A percentile compares a stretch with the other conserved stretches of the same genome.
Conservation (phyloP, 2,329 filamentous ascomycete genomes). For the Bipolaris sorokiniana region DNA sequence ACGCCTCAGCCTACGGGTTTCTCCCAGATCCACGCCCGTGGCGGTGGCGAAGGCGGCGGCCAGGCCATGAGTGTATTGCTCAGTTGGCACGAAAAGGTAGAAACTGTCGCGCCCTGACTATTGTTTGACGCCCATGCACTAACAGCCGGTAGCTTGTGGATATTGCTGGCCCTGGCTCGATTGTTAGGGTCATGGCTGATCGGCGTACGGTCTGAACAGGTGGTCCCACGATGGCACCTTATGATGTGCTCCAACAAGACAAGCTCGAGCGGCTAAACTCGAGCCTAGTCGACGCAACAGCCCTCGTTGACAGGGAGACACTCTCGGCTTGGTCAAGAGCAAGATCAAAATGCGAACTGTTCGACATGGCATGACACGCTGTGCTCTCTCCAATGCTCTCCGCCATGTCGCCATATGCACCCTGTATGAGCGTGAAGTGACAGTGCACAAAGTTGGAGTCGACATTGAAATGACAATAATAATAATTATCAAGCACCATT, state of each 20-base stretch:
- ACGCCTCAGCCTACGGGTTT: slow-evolving; percentile 86
- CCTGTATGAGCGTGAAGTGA: background rate
- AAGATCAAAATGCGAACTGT: background rate
- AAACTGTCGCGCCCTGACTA: slow-evolving; percentile 4
- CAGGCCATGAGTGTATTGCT: slow-evolving; percentile 95
- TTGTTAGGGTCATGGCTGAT: slow-evolving; percentile 95
- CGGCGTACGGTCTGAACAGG: slow-evolving; percentile 77
- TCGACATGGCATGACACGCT: background rate
- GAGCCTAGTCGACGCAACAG: background rate
- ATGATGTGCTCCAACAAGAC: background rate
- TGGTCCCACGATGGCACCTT: slow-evolving; percentile 2
- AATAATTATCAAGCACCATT: slow-evolving; percentile 13
- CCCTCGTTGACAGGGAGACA: background rate
- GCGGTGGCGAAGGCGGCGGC: slow-evolving; percentile 72
- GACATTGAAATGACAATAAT: slow-evolving; percentile 4
- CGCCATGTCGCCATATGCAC: background rate
- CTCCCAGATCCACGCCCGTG: slow-evolving; percentile 72
- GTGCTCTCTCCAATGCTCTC: background rate
- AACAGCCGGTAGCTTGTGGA: slow-evolving; percentile 71
- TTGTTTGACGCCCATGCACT: slow-evolving; percentile 18
- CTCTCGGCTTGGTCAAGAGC: background rate
- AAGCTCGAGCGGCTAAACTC: background rate
- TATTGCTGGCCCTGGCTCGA: slow-evolving; percentile 84
- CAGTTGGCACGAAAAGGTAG: slow-evolving; percentile 94
- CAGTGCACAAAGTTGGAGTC: background rate